These are phyloP conservation scores for Colletotrichum sp. DNA, from an alignment of 2,329 filamentous ascomycete species.

Conservation along the genomic window DNA sequence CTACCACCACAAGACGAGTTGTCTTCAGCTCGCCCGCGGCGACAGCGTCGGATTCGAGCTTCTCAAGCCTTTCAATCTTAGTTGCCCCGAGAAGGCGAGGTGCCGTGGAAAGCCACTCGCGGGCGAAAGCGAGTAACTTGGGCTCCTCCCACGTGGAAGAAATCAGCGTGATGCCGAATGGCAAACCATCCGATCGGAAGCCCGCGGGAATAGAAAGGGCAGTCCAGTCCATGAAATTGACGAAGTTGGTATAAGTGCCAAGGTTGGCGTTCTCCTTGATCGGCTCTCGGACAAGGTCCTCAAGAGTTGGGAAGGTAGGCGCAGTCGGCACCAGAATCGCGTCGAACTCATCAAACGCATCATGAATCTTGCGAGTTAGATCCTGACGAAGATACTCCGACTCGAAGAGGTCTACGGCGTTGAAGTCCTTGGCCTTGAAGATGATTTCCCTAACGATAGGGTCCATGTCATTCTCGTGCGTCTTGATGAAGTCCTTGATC, in stretches of 20 bases:
- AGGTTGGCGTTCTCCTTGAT: slow-evolving; percentile 58
- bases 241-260: slow-evolving; percentile 65
- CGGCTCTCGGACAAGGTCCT: slow-evolving; percentile 55
- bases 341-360: slow-evolving; percentile 46
- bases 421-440: slow-evolving; percentile 42
- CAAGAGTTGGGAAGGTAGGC: slow-evolving; percentile 56
- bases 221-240: slow-evolving; percentile 64
- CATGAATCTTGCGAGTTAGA: slow-evolving; percentile 46
- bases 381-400: slow-evolving; percentile 41
- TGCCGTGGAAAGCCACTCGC: slow-evolving; percentile 29
- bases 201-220: slow-evolving; percentile 59
- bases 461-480: slow-evolving; percentile 34
- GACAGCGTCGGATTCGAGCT: slow-evolving; percentile 18
- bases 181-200: slow-evolving; percentile 37
- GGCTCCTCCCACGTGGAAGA: slow-evolving; percentile 39
- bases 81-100: slow-evolving; percentile 33
- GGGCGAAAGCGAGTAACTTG: slow-evolving; percentile 31
- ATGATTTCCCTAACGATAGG: slow-evolving; percentile 40
- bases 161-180: slow-evolving; percentile 43
- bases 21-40: neutral
- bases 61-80: slow-evolving; percentile 12
- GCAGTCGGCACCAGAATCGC: slow-evolving; percentile 61
- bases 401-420: slow-evolving; percentile 51
- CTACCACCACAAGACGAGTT: slow-evolving; percentile 33
- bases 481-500: slow-evolving; percentile 50